These are phyloP conservation scores for Wilcoxina mikolae DNA, from an alignment of 495 filamentous ascomycete species.

Conservation along the genomic window DNA sequence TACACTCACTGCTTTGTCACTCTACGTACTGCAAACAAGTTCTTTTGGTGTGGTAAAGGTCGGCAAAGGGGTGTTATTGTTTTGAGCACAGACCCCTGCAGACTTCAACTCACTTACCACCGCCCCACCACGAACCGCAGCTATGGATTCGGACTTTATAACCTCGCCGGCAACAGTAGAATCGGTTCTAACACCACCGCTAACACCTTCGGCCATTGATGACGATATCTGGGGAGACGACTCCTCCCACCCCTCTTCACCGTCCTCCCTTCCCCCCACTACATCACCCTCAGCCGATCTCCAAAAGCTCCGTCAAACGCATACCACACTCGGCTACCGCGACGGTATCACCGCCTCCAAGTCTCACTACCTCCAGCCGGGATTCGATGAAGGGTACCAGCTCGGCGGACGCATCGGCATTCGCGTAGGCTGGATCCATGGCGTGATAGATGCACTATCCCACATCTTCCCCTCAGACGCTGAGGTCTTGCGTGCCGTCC, in stretches of 20 bases:
- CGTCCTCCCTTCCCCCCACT: neutral
- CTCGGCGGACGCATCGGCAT: conserved; percentile 64
- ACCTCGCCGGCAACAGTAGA: neutral
- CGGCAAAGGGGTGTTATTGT: too few relatives aligned
- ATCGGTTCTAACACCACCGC: neutral
- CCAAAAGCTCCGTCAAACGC: conserved; percentile 28
- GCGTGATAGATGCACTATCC: conserved; percentile 26
- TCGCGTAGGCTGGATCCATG: conserved; percentile 30
- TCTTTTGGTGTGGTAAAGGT: neutral
- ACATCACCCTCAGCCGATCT: conserved; percentile 9
- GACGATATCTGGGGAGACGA: neutral
- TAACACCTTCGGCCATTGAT: neutral
- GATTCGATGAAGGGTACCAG: conserved; percentile 77
- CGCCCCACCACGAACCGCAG: neutral
- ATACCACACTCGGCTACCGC: conserved; percentile 78
- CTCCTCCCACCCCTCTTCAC: conserved; percentile 1
- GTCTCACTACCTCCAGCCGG: conserved; percentile 51
- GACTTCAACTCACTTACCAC: neutral
- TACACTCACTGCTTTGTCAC: too few relatives aligned
- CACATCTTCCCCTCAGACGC: conserved; percentile 26
- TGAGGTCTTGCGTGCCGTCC: conserved; percentile 13
- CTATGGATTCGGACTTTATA: neutral
- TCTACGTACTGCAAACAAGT: neutral
- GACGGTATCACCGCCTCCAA: conserved; percentile 69
- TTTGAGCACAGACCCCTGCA: neutral